Evolutionary conservation across 2,329 filamentous ascomycete genomes (phyloP), one percentile per base, ranked within the genome.

Genomic region (Ustulina deusta): DNA sequence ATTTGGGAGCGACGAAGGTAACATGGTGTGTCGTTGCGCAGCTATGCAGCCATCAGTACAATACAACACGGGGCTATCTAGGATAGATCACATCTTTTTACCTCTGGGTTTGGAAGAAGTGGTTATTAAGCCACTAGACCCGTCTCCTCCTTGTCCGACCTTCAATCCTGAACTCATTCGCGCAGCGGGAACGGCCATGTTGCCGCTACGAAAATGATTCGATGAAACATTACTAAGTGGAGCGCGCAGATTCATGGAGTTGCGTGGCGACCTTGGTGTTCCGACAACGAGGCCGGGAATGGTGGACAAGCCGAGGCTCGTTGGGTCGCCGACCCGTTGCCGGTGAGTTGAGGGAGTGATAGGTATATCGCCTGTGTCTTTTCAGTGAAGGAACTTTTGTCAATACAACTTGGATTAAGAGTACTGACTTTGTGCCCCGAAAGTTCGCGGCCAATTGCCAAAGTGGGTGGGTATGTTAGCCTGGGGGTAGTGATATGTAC

Each of bases 331-430:
- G 20, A 78, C 29, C n/a, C 77, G 74, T 69, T 76, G 74, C n/a
- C 76, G 73, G 70, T 79, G 74, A 29, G 74, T 76, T 11, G 78
- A 77, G 20, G 79, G 78, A 0, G 79, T 80, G 34, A 77, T 42
- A n/a, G 78, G 76, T 15, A 78, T 40, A 27, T 76, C 75, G 6
- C 66, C 78, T 80, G 29, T 29, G 17, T 10, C 15, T 22, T 48
- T 17, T 66, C 20, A 73, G 71, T 65, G 3, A 63, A 40, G 10
- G 22, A 11, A 5, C 5, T 20, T 15, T 2, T 27, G 46, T 58
- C 17, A 13, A 36, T 27, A 52, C 7, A 2, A n/a, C 2, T n/a
- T 40, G 20, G 13, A 46, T 36, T 15, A 25, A 51, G 9, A 9
- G n/a, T 48, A 38, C 58, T 54, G 56, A 70, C 69, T 40, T 63